A percentile compares a stretch with the other conserved stretches of the same genome.
Evolutionary conservation across 2,329 filamentous ascomycete species (phyloP).

Genomic region (Zasmidium cellare): DNA sequence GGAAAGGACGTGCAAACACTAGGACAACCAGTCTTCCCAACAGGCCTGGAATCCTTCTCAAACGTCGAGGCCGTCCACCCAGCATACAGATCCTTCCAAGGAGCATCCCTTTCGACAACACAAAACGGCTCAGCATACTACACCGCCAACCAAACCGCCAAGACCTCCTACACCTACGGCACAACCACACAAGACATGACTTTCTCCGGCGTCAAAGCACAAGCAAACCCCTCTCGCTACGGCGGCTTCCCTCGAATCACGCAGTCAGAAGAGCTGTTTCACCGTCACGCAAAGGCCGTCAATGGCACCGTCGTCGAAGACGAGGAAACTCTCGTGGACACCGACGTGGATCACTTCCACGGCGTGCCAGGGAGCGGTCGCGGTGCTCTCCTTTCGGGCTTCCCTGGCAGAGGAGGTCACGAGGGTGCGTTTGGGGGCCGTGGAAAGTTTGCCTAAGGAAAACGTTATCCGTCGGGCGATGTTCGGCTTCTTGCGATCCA

Average conservation of each 20-base stretch:
- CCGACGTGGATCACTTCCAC: slow-evolving; percentile 10
- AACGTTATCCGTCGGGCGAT: slow-evolving; percentile 13
- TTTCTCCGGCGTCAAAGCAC: slow-evolving; percentile 49
- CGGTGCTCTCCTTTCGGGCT: slow-evolving; percentile 17
- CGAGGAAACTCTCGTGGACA: slow-evolving; percentile 39
- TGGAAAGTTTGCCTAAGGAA: slow-evolving; percentile 8
- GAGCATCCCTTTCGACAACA: slow-evolving; percentile 49
- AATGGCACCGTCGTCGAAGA: slow-evolving; percentile 57
- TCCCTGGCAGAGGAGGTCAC: slow-evolving; percentile 19
- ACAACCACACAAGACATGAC: slow-evolving; percentile 58
- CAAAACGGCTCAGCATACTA: slow-evolving; percentile 62
- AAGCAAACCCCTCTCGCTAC: not conserved
- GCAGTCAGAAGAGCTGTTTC: slow-evolving; percentile 53
- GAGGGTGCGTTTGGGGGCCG: slow-evolving; percentile 2
- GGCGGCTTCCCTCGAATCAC: slow-evolving; percentile 16
- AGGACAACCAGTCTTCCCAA: slow-evolving; percentile 57
- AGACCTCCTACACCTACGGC: slow-evolving; percentile 54
- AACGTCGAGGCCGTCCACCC: not conserved
- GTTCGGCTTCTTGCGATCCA: too few species aligned
- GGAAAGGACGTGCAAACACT: slow-evolving; percentile 50
- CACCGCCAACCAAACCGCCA: slow-evolving; percentile 47
- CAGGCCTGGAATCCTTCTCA: slow-evolving; percentile 60
- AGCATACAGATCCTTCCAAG: slow-evolving; percentile 31
- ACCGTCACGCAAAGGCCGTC: slow-evolving; percentile 55
- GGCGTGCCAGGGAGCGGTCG: slow-evolving; percentile 1